Conservation (phyloP, 306 rosid species). For the Vicia faba region DNA sequence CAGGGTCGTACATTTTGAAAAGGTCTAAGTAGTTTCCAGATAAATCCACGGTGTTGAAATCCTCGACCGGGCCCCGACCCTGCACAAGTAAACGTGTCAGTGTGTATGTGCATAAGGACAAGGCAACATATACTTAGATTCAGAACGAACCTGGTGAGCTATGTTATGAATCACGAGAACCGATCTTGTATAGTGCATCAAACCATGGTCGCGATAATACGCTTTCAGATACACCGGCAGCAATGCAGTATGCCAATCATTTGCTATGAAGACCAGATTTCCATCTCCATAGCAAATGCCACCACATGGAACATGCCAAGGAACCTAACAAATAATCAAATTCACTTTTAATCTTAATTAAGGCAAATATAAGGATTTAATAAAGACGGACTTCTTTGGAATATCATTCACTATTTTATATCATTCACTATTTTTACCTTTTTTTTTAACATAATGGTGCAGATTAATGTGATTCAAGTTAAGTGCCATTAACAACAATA, state of each 20-base stretch:
- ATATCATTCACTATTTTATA: no score
- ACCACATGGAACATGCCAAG: conserved; percentile 96
- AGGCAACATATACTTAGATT: conserved; percentile 13
- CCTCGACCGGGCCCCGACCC: conserved; percentile 93
- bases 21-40: conserved; percentile 74
- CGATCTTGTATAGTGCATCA: conserved; percentile 81
- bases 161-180: conserved; percentile 95
- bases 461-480: no score
- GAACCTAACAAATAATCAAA: conserved; percentile 63
- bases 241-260: conserved; percentile 98
- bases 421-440: no score
- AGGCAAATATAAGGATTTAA: conserved; percentile 13
- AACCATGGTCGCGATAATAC: conserved; percentile 77
- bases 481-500: no score
- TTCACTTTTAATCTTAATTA: conserved; percentile 14
- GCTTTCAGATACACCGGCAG: conserved; percentile 93
- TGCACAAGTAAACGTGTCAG: conserved; percentile 32
- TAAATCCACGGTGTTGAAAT: conserved; percentile 60
- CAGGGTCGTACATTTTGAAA: conserved; percentile 71
- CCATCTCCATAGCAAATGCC: conserved; percentile 98
- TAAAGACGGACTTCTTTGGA: neutral
- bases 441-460: no score
- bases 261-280: conserved; percentile 89
- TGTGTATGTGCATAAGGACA: neutral
- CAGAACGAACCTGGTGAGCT: conserved; percentile 83